phyloP scores from a whole-genome alignment of 306 rosid genomes.

The Mimosa bimucronata region DNA sequence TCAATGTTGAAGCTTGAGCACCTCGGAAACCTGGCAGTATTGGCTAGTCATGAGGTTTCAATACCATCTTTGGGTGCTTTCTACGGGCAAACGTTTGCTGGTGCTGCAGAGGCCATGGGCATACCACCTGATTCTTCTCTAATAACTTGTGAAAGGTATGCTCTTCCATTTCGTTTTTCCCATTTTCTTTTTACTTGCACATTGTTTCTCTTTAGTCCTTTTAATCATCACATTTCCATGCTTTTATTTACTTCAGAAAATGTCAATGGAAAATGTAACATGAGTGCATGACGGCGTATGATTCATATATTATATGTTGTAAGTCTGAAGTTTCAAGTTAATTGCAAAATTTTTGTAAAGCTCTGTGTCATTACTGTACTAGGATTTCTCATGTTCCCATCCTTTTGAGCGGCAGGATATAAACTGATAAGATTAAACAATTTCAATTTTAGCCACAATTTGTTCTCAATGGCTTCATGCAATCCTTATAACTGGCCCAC shows the following conservation, averaged over 20 bases:
- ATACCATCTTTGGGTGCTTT: slow-evolving; percentile 73
- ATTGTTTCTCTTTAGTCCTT: neutral
- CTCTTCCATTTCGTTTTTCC: neutral
- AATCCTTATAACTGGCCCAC: neutral
- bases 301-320: neutral
- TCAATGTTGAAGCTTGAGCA: slow-evolving; percentile 60
- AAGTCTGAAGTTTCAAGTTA: neutral
- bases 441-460: neutral
- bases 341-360: neutral
- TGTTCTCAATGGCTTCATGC: neutral
- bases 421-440: neutral
- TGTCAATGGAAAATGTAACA: neutral
- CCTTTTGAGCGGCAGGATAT: neutral
- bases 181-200: neutral
- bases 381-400: neutral
- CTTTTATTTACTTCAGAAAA: neutral
- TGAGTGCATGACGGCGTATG: neutral
- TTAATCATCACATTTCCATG: neutral
- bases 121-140: slow-evolving; percentile 55
- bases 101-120: slow-evolving; percentile 56
- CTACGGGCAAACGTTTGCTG: slow-evolving; percentile 63
- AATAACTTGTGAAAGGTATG: slow-evolving; percentile 70
- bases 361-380: neutral
- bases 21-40: slow-evolving; percentile 59
- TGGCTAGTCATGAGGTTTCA: slow-evolving; percentile 58